Percentiles rank a stretch among this genome's conserved stretches.
phyloP scores from a whole-genome alignment of 352 stramenopile genomes.

The Pythium phragmitis region DNA sequence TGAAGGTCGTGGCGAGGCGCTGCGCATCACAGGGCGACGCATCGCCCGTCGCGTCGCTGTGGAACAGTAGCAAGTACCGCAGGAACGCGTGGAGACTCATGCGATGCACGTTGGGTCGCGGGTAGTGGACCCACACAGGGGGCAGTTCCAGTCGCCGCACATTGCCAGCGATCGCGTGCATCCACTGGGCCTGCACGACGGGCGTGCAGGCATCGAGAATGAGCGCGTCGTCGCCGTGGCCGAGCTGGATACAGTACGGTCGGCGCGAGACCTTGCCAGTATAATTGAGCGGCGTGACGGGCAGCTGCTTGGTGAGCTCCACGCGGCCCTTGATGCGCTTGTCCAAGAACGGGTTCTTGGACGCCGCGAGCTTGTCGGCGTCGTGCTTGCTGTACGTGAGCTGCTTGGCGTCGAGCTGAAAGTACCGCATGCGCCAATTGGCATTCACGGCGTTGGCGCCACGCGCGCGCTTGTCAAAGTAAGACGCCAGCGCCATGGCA shows the following conservation, averaged over 20 bases:
- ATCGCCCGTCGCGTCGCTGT: slow-evolving; percentile 30
- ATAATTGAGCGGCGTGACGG: slow-evolving; percentile 52
- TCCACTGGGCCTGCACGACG: slow-evolving; percentile 54
- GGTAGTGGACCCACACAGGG: slow-evolving; percentile 52
- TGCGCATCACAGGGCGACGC: slow-evolving; percentile 13
- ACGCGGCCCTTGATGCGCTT: slow-evolving; percentile 46
- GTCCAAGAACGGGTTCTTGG: slow-evolving; percentile 60
- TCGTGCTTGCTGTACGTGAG: slow-evolving; percentile 74
- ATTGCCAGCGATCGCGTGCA: slow-evolving; percentile 60
- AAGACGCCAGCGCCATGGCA: slow-evolving; percentile 30
- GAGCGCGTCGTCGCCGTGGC: slow-evolving; percentile 43
- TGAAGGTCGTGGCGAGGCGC: slow-evolving; percentile 42
- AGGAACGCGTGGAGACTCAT: slow-evolving; percentile 62
- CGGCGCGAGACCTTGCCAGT: slow-evolving; percentile 60
- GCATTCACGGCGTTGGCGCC: slow-evolving; percentile 53
- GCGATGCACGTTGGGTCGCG: slow-evolving; percentile 44
- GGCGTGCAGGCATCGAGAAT: slow-evolving; percentile 66
- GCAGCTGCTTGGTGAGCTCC: slow-evolving; percentile 35
- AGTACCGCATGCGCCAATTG: slow-evolving; percentile 73
- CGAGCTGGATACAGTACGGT: slow-evolving; percentile 65
- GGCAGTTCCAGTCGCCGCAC: slow-evolving; percentile 63
- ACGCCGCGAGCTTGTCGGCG: slow-evolving; percentile 39
- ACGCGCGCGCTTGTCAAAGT: slow-evolving; percentile 63
- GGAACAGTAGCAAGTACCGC: slow-evolving; percentile 66
- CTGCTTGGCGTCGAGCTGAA: slow-evolving; percentile 44